Percentiles rank a stretch among this genome's conserved stretches.
phyloP scores from a whole-genome alignment of 2,329 filamentous ascomycete species.

The Botrytis porri region DNA sequence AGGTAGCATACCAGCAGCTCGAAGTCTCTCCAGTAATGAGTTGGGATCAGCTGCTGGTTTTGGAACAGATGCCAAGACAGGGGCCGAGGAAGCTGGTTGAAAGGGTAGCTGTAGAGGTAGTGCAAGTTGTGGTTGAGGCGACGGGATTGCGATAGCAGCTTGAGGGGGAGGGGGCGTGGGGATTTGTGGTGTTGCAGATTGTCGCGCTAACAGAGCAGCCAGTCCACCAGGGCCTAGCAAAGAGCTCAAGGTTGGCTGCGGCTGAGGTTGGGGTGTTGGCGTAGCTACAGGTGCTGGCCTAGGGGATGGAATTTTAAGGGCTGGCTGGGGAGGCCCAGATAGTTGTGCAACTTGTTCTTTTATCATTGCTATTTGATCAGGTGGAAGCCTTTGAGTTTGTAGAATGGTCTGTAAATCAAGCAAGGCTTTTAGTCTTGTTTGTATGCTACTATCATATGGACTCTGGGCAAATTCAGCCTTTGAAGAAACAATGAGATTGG shows the following conservation, averaged over 20 bases:
- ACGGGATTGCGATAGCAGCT: slow-evolving; percentile 45
- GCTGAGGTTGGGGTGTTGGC: slow-evolving; percentile 29
- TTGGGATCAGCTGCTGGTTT: slow-evolving; percentile 41
- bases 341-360: slow-evolving; percentile 81
- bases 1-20: slow-evolving; percentile 64
- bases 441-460: slow-evolving; percentile 71
- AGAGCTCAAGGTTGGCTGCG: slow-evolving; percentile 50
- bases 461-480: slow-evolving; percentile 72
- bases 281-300: slow-evolving; percentile 35
- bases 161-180: slow-evolving; percentile 45
- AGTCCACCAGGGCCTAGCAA: slow-evolving; percentile 47
- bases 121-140: slow-evolving; percentile 47
- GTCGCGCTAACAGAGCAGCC: slow-evolving; percentile 55
- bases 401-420: slow-evolving; percentile 80
- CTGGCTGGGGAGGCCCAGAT: slow-evolving; percentile 38
- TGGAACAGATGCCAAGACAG: slow-evolving; percentile 40
- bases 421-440: slow-evolving; percentile 78
- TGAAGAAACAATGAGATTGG: slow-evolving; percentile 69
- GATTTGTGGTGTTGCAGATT: slow-evolving; percentile 50
- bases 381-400: slow-evolving; percentile 72
- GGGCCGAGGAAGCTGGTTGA: slow-evolving; percentile 34
- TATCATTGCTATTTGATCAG: slow-evolving; percentile 79
- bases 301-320: slow-evolving; percentile 39
- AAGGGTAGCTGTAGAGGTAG: slow-evolving; percentile 37
- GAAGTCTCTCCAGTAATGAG: slow-evolving; percentile 64